Evolutionary conservation across 1,284 basidiomycete species (phyloP), one percentile per base, ranked within the genome.

Genomic region (Pseudozyma flocculosa): DNA sequence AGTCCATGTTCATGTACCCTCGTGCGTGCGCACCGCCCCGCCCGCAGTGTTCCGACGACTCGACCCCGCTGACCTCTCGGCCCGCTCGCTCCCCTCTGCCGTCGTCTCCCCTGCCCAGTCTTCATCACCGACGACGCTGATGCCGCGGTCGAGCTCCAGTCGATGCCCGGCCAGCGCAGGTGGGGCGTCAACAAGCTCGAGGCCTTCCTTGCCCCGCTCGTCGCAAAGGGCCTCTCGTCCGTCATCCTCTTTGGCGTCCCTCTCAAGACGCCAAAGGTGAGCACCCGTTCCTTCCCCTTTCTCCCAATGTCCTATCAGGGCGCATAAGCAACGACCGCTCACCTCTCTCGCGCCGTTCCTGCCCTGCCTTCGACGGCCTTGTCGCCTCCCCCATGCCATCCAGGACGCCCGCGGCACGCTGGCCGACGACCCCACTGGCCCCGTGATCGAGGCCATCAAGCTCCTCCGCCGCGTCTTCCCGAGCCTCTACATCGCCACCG

Each of bases 211-310:
- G 85, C 83, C 0, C 93, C 93, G 0, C 82, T 98, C 46, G 87
- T 97, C 40, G 80, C 86, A 72, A 96, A 95, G 77, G 95, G 95
- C 15, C 82, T 98, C 47, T 82, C 84, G 70, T 92, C 90, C 60
- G 90, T 98, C 43, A 96, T 98, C 67, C 83, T 99, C 32, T 99
- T 99, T 75, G 95, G 95, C 56, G 94, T 98, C 3, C 95, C 95
- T 3, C 78, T 92, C 68, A 84, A 83, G 36, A 88, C 89, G 71
- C 79, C 81, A 52, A 97, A 96, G 84, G 92, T 92, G 49, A 43
- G 82, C 78, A 11, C 8, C n/a, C 10, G 3, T n/a, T 32, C 32
- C 1, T 45, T 50, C 10, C 24, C 26, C 7, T 11, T 29, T 29
- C 26, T 29, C 7, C 26, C 7, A 11, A 29, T 11, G 26, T 29